Percentiles rank a stretch among this genome's conserved stretches.
These are phyloP conservation scores for Dendrobium chrysotoxum DNA, from an alignment of 106 monocot genomes.

Conservation along the genomic window DNA sequence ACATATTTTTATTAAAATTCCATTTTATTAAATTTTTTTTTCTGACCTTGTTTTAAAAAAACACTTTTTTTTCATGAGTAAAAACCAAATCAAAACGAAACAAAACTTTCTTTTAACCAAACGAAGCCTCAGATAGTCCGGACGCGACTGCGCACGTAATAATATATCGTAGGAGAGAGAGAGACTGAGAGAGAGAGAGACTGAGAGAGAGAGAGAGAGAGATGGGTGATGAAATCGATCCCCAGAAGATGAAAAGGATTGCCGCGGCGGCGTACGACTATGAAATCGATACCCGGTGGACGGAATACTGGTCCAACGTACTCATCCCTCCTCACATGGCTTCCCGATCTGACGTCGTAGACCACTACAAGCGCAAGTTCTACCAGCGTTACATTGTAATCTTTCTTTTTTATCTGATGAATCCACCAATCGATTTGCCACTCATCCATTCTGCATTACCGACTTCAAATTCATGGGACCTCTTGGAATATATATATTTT, in stretches of 20 bases:
- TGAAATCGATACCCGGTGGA: slow-evolving; percentile 56
- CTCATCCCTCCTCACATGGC: slow-evolving; percentile 69
- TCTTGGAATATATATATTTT: not conserved
- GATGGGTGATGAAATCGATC: slow-evolving; percentile 16
- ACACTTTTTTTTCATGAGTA: too few relatives aligned
- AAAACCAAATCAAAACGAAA: too few relatives aligned
- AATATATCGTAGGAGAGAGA: too few relatives aligned
- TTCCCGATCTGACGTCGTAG: slow-evolving; percentile 42
- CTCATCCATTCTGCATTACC: not conserved
- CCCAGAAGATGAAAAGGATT: slow-evolving; percentile 35
- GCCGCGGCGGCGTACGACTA: slow-evolving; percentile 78
- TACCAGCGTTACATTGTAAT: slow-evolving; percentile 63
- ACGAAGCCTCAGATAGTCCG: too few relatives aligned
- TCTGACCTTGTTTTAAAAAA: too few relatives aligned
- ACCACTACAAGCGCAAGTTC: slow-evolving; percentile 85
- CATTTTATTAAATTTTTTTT: too few relatives aligned
- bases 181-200: not conserved
- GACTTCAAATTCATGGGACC: not conserved
- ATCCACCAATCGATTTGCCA: not conserved
- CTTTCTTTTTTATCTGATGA: not conserved
- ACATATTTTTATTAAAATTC: too few relatives aligned
- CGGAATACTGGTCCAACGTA: slow-evolving; percentile 66
- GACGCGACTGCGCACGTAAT: too few relatives aligned
- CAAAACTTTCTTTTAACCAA: too few relatives aligned
- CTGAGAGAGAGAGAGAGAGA: not conserved